Base-by-base conservation (phyloP, 2,329 filamentous ascomycete genomes). In the Colletotrichum sp. region DNA sequence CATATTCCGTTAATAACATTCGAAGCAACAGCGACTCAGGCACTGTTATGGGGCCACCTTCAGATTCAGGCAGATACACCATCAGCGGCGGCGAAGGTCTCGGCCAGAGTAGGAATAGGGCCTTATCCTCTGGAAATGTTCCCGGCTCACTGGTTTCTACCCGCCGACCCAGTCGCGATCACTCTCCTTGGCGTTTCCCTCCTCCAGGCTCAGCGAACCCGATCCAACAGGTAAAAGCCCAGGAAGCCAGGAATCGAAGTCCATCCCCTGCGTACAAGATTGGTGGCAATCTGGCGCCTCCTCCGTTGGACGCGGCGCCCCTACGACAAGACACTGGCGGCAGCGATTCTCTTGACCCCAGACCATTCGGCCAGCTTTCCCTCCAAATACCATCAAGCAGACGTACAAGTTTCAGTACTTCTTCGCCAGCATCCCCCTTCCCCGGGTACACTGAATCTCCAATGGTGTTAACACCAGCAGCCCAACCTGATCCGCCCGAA, bases 361-460 rank as follows among this genome's bases (percentile, higher is more conserved):
- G 71, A 28, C 66, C 55, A 6, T 39, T 43, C 12, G 68, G 80
- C 52, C 77, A 80, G 28, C 83, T 89, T 13, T 84, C 84, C 22
- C 81, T 91, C 10, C 85, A 87, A 18, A 91, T 91, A 34, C 88
- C 89, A 2, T 87, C 89, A 1, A 87, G 85, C 60, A 85, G 85
- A 4, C 82, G 83, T 16, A 83, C 84, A 64, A 86, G 83, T 60
- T 82, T 85, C 30, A 90, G 87, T 71, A 81, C 81, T 25, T 89
- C 89, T 0, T 88, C 89, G 3, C 87, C 89, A 2, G 84, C 88
- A 6, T 90, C 91, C 6, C 93, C 94, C 0, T 96, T 97, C 77
- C 94, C 94, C 2, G 84, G 87, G 7, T 94, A 92, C 77, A 88
- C 89, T 4, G 94, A 96, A 76, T 90, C 89, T 2, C 89, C 90